Base-by-base conservation (phyloP, 345 rosid genomes). In the Erodium maritimum region DNA sequence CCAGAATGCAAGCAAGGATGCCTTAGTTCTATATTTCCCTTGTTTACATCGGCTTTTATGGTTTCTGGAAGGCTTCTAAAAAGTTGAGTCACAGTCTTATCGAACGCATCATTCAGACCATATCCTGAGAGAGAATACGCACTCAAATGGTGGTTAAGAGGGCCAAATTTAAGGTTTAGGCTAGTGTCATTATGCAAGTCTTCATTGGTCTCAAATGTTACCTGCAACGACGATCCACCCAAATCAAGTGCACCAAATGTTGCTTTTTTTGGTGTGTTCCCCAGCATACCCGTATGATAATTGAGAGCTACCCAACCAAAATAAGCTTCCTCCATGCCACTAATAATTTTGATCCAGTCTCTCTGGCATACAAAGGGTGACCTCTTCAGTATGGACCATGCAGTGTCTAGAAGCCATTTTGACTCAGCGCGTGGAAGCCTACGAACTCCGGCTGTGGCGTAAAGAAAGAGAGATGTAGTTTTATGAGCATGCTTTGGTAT, bases 151-250 rank as follows among this genome's bases (percentile, higher is more conserved):
- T 93, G 97, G 59, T 75, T 79, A 62, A 72, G 87, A 54, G 78
- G 71, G 57, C 99, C 97, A 61, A 93, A 78, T 64, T 85, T 83
- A 64, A 93, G 89, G 66, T 79, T 78, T 58, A 87, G 69, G 71
- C 82, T 81, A 63, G 82, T 81, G 61, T 73, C 75, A 33, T 80
- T 83, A 62, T 58, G 86, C n/a, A 64, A 64, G 17, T 63, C 75
- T 52, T 77, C 79, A 70, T 76, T 79, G 63, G 78, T 82, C 79
- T 93, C 99, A 73, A 93, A 93, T 21, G 99, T 93, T 59, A 93
- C 95, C 76, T 93, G 99, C 74, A 93, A 73, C n/a, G 99, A 93
- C 13, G 97, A 93, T 25, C 99, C 99, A 54, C 99, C 99, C 71
- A 93, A 72, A 74, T 93, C 99, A 63, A 93, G 97, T 42, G 99